Percentiles rank a stretch among this genome's conserved stretches.
phyloP scores from a whole-genome alignment of 192 early-diverging fungal genomes.

The Radiomyces spectabilis region DNA sequence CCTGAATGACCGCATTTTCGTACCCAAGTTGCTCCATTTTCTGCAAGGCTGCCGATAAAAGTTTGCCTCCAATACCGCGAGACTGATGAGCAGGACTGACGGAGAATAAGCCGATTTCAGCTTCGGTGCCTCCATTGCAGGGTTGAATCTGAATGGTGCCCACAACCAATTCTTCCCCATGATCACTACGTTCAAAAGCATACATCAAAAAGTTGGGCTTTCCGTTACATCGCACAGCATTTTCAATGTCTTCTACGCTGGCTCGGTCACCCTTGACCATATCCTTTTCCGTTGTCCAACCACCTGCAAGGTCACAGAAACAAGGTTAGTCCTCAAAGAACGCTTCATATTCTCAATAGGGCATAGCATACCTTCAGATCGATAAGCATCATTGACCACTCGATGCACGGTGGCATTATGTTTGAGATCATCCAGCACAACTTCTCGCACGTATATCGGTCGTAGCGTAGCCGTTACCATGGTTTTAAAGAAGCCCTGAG shows the following conservation, averaged over 20 bases:
- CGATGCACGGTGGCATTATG: too few species aligned
- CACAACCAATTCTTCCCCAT: conserved; percentile 16
- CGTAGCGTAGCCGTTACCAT: too few species aligned
- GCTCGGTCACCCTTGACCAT: conserved; percentile 35
- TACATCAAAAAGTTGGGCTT: conserved; percentile 29
- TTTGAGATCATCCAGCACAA: too few species aligned
- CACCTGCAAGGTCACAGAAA: conserved; percentile 14
- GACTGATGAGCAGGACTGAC: conserved; percentile 39
- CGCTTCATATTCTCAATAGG: not conserved
- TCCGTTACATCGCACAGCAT: conserved; percentile 20
- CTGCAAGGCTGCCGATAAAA: conserved; percentile 30
- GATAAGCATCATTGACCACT: conserved; percentile 40
- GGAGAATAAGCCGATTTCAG: conserved; percentile 39
- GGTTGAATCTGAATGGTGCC: conserved; percentile 42
- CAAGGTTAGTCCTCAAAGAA: not conserved
- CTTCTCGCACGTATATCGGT: too few species aligned
- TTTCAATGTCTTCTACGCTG: conserved; percentile 23
- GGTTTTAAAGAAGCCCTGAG: too few species aligned
- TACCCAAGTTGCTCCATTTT: conserved; percentile 22
- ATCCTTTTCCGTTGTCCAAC: conserved; percentile 43
- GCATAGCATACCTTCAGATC: conserved; percentile 25
- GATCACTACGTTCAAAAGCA: conserved; percentile 26
- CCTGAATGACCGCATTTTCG: conserved; percentile 29
- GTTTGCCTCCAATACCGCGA: conserved; percentile 38
- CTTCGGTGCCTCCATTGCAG: conserved; percentile 23